A percentile compares a stretch with the other conserved stretches of the same genome.
phyloP scores from a whole-genome alignment of 1,284 basidiomycete species.

The Trichosporon coremiiforme region DNA sequence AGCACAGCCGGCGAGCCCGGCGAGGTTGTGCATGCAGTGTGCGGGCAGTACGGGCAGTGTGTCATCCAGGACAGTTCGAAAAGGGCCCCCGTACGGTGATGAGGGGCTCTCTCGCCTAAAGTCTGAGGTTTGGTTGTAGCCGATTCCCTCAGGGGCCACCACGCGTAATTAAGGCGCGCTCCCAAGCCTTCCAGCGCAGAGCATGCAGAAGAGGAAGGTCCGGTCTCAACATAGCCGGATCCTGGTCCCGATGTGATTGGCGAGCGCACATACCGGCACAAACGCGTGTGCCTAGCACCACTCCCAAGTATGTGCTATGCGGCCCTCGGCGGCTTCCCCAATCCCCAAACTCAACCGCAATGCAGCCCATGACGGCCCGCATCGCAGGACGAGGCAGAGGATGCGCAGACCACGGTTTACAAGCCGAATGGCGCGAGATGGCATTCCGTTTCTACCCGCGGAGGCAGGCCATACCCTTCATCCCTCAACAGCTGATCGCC shows the following conservation, averaged over 20 bases:
- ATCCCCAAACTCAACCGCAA: neutral
- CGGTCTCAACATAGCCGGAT: conserved; percentile 17
- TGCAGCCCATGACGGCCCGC: neutral
- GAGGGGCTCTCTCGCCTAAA: conserved; percentile 13
- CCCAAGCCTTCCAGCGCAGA: neutral
- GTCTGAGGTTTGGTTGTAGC: conserved; percentile 2
- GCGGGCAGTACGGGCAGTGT: neutral
- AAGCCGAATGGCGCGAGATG: neutral
- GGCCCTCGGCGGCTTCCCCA: neutral
- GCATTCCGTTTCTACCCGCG: conserved; percentile 13
- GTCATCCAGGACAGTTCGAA: neutral
- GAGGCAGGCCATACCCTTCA: neutral
- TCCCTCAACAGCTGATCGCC: neutral
- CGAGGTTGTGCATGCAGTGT: neutral
- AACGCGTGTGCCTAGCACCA: too few species aligned
- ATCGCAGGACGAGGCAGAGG: neutral
- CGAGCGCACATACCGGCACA: neutral
- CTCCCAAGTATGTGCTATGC: too few species aligned
- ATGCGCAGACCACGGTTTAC: neutral
- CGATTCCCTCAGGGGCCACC: neutral
- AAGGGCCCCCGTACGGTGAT: neutral
- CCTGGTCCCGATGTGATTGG: conserved; percentile 4
- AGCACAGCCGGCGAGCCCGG: neutral
- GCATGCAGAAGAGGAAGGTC: neutral
- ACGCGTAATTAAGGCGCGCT: neutral